Conservation (phyloP, 208 protist genomes). For the Leishmania aethiopica region DNA sequence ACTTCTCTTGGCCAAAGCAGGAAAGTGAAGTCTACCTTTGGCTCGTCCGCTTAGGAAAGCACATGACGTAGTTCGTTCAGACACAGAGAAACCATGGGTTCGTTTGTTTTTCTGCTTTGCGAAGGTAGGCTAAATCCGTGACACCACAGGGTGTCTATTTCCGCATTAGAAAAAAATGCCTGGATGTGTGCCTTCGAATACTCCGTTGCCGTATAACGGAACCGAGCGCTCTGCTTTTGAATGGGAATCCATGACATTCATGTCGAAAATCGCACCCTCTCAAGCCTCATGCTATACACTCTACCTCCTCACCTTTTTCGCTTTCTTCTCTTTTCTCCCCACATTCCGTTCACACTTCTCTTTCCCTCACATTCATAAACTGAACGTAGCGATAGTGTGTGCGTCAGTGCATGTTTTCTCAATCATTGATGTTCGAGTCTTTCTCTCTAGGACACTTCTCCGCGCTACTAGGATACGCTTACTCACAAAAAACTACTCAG, state of each 20-base stretch:
- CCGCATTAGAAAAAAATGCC: neutral
- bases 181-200: neutral
- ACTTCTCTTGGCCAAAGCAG: too few species aligned
- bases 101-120: neutral
- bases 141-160: neutral
- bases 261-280: neutral
- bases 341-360: neutral
- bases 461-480: neutral
- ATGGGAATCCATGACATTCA: neutral
- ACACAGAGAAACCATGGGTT: neutral
- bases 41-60: too few species aligned
- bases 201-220: neutral
- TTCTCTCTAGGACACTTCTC: neutral
- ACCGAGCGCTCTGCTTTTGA: neutral
- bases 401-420: neutral
- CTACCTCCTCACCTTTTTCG: neutral
- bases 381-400: neutral
- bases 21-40: neutral
- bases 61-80: neutral
- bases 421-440: neutral
- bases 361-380: neutral
- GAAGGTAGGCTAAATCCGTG: neutral
- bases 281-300: neutral
- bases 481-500: neutral
- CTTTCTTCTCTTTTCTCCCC: too few species aligned